phyloP scores from a whole-genome alignment of 2,329 filamentous ascomycete species.

The Stachybotrys elegans region DNA sequence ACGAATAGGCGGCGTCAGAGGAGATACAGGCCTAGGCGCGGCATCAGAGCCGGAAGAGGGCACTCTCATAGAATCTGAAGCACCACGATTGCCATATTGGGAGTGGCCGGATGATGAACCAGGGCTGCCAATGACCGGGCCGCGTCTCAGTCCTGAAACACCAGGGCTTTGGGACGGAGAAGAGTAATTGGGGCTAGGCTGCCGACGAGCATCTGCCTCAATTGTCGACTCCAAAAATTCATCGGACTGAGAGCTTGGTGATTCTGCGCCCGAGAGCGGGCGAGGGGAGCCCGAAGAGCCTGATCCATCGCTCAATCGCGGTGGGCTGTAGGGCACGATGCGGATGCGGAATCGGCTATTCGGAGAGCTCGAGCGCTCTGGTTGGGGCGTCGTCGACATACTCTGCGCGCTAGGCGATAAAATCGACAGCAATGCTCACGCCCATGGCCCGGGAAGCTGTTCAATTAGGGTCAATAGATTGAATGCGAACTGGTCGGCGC shows the following conservation, averaged over 20 bases:
- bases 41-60: conserved; percentile 12
- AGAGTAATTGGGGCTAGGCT: neutral
- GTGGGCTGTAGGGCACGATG: conserved; percentile 33
- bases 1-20: conserved; percentile 19
- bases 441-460: conserved; percentile 13
- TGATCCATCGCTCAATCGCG: conserved; percentile 26
- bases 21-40: no score
- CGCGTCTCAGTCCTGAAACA: conserved; percentile 9
- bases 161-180: neutral
- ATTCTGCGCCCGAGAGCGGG: conserved; percentile 13
- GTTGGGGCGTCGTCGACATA: conserved; percentile 26
- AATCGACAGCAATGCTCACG: conserved; percentile 12
- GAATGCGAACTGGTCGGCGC: no score
- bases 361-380: conserved; percentile 21
- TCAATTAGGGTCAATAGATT: no score
- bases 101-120: conserved; percentile 1
- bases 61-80: no score
- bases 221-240: conserved; percentile 11
- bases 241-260: conserved; percentile 12
- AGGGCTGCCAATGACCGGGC: neutral
- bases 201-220: conserved; percentile 11
- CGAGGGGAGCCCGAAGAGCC: conserved; percentile 13
- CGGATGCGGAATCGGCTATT: conserved; percentile 28
- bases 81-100: neutral
- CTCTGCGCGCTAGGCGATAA: conserved; percentile 22